These are phyloP conservation scores for Daucus carota DNA, from an alignment of 129 eudicot genomes.

Conservation along the genomic window DNA sequence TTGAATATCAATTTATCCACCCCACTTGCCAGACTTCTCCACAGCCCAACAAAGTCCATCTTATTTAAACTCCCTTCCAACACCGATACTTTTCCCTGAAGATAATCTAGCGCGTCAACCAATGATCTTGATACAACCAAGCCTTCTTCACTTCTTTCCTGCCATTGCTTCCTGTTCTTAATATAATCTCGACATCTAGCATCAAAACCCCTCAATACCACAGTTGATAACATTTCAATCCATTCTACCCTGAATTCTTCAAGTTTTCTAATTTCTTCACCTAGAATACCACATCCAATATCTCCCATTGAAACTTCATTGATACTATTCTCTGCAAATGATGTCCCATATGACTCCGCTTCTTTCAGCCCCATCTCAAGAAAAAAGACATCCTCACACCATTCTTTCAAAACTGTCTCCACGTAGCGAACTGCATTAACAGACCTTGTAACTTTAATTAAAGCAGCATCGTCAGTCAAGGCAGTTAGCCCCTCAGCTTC, in stretches of 20 bases:
- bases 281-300: slow-evolving; percentile 37
- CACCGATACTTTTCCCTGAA: slow-evolving; percentile 56
- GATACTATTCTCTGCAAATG: slow-evolving; percentile 11
- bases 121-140: slow-evolving; percentile 57
- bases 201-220: slow-evolving; percentile 77
- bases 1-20: slow-evolving; percentile 51
- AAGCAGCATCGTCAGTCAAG: slow-evolving; percentile 60
- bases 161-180: slow-evolving; percentile 86
- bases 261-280: slow-evolving; percentile 55
- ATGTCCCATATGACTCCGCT: slow-evolving; percentile 16
- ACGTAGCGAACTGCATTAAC: slow-evolving; percentile 53
- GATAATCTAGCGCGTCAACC: slow-evolving; percentile 63
- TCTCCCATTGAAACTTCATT: slow-evolving; percentile 14
- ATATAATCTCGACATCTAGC: slow-evolving; percentile 56
- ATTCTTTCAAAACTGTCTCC: slow-evolving; percentile 57
- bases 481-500: slow-evolving; percentile 99
- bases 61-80: slow-evolving; percentile 57
- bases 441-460: slow-evolving; percentile 63
- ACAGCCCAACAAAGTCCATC: slow-evolving; percentile 64
- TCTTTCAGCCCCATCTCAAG: slow-evolving; percentile 66
- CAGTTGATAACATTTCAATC: slow-evolving; percentile 68
- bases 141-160: slow-evolving; percentile 68
- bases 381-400: slow-evolving; percentile 83
- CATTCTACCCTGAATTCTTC: slow-evolving; percentile 74
- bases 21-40: slow-evolving; percentile 70